phyloP scores from a whole-genome alignment of 345 rosid genomes.

The Brassica nigra region DNA sequence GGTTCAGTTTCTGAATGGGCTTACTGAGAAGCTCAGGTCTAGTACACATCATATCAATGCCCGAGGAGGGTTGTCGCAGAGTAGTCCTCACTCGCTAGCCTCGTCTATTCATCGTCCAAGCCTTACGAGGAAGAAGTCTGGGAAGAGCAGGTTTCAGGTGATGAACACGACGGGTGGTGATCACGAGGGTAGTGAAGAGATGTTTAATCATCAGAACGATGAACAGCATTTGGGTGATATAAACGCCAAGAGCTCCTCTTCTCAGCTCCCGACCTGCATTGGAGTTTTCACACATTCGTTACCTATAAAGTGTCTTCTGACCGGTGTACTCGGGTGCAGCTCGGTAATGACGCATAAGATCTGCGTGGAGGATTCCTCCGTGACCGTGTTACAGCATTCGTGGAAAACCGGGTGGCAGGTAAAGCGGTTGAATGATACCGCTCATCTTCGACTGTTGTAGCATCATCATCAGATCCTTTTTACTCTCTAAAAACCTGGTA shows the following conservation, averaged over 20 bases:
- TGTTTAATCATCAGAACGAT: slow-evolving; percentile 49
- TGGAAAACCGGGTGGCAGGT: slow-evolving; percentile 97
- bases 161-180: slow-evolving; percentile 47
- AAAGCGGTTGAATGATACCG: slow-evolving; percentile 84
- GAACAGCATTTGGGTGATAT: slow-evolving; percentile 47
- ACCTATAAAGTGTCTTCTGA: slow-evolving; percentile 84
- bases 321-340: slow-evolving; percentile 85
- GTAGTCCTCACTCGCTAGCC: slow-evolving; percentile 14
- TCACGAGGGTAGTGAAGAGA: slow-evolving; percentile 72
- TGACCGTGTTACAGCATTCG: slow-evolving; percentile 85
- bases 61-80: slow-evolving; percentile 52
- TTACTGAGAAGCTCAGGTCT: slow-evolving; percentile 70
- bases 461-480: background rate
- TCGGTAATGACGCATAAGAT: slow-evolving; percentile 73
- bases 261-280: slow-evolving; percentile 55
- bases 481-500: slow-evolving; percentile 12
- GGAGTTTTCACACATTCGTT: slow-evolving; percentile 86
- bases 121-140: slow-evolving; percentile 76
- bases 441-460: slow-evolving; percentile 70
- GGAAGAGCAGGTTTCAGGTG: slow-evolving; percentile 86
- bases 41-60: slow-evolving; percentile 46
- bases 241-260: slow-evolving; percentile 52
- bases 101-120: slow-evolving; percentile 53
- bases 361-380: slow-evolving; percentile 90
- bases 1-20: slow-evolving; percentile 80